Base-by-base conservation (phyloP, 768 basidiomycete genomes). In the Tephrocybe rancida region DNA sequence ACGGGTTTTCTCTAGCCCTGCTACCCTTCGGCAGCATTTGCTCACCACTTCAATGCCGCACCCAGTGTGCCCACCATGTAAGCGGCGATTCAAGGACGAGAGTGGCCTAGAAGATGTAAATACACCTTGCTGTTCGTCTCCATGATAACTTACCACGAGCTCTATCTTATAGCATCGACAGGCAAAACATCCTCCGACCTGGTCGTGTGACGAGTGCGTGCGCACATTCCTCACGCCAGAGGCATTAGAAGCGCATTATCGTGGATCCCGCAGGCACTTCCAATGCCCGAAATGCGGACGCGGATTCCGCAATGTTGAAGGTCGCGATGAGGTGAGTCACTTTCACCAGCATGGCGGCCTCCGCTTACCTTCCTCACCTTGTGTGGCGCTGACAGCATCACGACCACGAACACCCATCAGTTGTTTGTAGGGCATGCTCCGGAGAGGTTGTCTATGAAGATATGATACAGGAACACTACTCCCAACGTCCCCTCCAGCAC, bases 221-320 rank as follows among this genome's bases (percentile, higher is more conserved):
- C 59, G 71, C 34, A 61, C 56, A 2, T 79, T 66, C 51, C 60
- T 63, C 22, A 70, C 70, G 8, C 68, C 64, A 14, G 70, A 71
- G 35, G 73, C 75, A 1, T 61, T 78, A 11, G 73, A 77, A 5
- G 78, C 78, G 54, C 79, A 81, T 50, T 79, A 75, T 54, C 65
- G 76, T 13, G 79, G 77, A 3, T 74, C 75, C 9, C 53, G 67
- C 21, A 64, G 65, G 6, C 79, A 81, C 58, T 76, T 78, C 0
- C 80, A 77, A 32, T 81, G 79, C 53, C 48, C 58, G 9, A 65
- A 69, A n/a, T 80, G 78, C 55, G 73, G 74, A 6, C 63, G 70
- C 30, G 80, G 78, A 0, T 79, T 76, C 48, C 59, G 63, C 19
- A 72, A 78, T 52, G 52, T 58, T 13, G 46, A 44, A 5, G 63